Evolutionary conservation across 2,329 filamentous ascomycete species (phyloP).

Genomic region (Cercospora sp.): DNA sequence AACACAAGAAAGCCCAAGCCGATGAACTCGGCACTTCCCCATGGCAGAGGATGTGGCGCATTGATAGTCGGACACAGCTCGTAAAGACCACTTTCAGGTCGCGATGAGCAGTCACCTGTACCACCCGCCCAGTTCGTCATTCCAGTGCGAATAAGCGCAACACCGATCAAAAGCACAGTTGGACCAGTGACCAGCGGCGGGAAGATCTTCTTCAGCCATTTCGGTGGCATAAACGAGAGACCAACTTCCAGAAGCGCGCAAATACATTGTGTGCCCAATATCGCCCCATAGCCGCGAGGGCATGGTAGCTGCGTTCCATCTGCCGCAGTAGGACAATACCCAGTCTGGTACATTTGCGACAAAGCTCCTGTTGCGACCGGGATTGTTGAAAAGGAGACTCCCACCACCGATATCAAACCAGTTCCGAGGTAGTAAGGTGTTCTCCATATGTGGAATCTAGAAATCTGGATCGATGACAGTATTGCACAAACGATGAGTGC

Average conservation of each 20-base stretch:
- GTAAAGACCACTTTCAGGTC: constrained; percentile 55
- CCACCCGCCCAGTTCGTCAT: constrained; percentile 80
- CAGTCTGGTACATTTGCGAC: constrained; percentile 74
- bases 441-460: constrained; percentile 68
- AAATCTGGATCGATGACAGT: constrained; percentile 74
- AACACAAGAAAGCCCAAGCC: constrained; percentile 80
- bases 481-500: constrained; percentile 77
- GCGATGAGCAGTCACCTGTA: constrained; percentile 57
- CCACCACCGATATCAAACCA: constrained; percentile 76
- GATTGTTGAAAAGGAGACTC: constrained; percentile 75
- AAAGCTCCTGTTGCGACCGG: constrained; percentile 71
- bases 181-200: constrained; percentile 74
- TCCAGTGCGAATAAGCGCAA: constrained; percentile 68
- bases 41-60: constrained; percentile 70
- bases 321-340: constrained; percentile 61
- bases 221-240: constrained; percentile 72
- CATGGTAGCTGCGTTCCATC: constrained; percentile 70
- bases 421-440: constrained; percentile 77
- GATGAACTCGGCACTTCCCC: constrained; percentile 77
- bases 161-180: constrained; percentile 69
- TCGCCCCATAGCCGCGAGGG: constrained; percentile 72
- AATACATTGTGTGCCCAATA: constrained; percentile 63
- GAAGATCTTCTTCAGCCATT: constrained; percentile 65
- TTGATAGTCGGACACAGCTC: constrained; percentile 64
- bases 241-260: constrained; percentile 64